Evolutionary conservation across 1,284 basidiomycete species (phyloP), one percentile per base, ranked within the genome.

Genomic region (Vanrija sp.): DNA sequence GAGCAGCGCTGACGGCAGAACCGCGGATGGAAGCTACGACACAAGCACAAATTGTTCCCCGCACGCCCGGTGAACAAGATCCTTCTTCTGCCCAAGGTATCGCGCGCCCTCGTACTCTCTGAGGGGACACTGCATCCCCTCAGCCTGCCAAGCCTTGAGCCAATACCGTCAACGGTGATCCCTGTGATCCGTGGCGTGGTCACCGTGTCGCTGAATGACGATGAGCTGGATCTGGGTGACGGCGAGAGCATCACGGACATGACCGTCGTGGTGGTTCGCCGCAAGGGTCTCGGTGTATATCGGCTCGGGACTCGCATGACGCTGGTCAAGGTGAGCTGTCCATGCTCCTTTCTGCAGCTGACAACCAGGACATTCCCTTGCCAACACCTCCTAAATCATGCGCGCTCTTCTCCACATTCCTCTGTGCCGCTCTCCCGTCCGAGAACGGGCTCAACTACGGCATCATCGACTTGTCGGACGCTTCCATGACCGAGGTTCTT

Each of bases 101-200:
- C 81, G 6, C 45, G 41, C 9, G 51, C 38, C 15, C 43, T 57
- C 19, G 23, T 53, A 0, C 43, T 54, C n/a, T 31, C 55, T 50
- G 92, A 91, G 62, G 84, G 82, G 51, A 86, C 88, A 56, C 75
- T 95, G 3, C 82, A 88, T 65, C 85, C 93, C 64, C 88, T 89
- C 63, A 81, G 83, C 0, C 77, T 93, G 1, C 91, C 91, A 0
- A 82, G 84, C 3, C 81, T 95, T 22, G 87, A 92, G 57, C 81
- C 83, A 0, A 78, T 89, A 0, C 80, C 84, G 9, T 76, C 75
- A 0, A 75, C 73, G 10, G 67, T 75, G 10, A 85, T 89, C 59
- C 85, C 86, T 54, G 85, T 89, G 1, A 80, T 95, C 24, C 82
- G 89, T 39, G 85, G 90, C 51, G 86, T 89, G 4, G 76, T 87